Percentiles rank a stretch among this genome's conserved stretches.
Evolutionary conservation across 2,329 filamentous ascomycete species (phyloP).

Genomic region (Thielaviopsis populi): DNA sequence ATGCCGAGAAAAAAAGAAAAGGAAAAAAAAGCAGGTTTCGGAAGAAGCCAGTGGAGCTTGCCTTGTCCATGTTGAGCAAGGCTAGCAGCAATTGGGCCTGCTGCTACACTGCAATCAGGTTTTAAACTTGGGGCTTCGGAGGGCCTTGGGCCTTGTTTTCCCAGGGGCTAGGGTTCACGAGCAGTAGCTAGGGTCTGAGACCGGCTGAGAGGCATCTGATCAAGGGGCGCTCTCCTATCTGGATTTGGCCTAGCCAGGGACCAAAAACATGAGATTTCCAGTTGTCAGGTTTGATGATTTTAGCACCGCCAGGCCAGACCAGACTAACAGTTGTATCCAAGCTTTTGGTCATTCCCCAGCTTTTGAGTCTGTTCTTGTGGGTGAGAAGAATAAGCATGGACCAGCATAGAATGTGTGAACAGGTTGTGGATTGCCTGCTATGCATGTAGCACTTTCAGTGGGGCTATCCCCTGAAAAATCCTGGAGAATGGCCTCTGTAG

Average conservation of each 20-base stretch:
- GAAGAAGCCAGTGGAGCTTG: no score
- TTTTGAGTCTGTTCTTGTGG: no score
- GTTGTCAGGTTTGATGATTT: background rate
- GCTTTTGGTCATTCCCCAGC: no score
- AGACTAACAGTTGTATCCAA: background rate
- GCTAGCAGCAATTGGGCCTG: background rate
- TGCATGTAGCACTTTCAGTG: background rate
- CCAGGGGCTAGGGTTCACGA: background rate
- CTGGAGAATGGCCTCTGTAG: background rate
- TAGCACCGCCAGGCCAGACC: background rate
- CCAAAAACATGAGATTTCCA: background rate
- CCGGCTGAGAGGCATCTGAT: constrained; percentile 1
- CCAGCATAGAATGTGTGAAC: no score
- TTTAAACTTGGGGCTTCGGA: background rate
- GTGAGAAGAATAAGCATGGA: no score
- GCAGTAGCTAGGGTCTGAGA: background rate
- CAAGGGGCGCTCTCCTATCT: background rate
- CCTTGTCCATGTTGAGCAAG: background rate
- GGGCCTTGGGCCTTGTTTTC: background rate
- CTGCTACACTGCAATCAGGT: background rate
- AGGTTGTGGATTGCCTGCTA: background rate
- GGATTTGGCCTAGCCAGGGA: constrained; percentile 1
- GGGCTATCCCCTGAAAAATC: background rate
- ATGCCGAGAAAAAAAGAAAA: no score
- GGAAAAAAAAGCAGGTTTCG: no score